phyloP scores from a whole-genome alignment of 106 monocot species.

The Acorus gramineus region DNA sequence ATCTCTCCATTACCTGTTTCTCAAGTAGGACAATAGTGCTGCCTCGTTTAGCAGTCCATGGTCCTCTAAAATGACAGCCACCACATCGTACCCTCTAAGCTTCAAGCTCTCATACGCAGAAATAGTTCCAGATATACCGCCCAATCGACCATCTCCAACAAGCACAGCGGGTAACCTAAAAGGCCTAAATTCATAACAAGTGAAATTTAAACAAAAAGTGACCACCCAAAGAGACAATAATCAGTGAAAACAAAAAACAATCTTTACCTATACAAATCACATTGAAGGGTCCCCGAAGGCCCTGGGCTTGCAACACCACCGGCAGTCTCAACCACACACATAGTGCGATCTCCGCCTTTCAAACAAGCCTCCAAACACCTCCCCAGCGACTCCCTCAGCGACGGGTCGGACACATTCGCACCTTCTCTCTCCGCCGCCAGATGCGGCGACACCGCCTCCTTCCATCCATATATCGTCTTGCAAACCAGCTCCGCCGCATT shows the following conservation, averaged over 20 bases:
- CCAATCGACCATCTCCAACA: slow-evolving; percentile 92
- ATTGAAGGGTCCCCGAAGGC: slow-evolving; percentile 87
- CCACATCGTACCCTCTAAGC: slow-evolving; percentile 88
- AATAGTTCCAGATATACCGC: slow-evolving; percentile 87
- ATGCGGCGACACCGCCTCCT: slow-evolving; percentile 72
- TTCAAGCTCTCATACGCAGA: slow-evolving; percentile 87
- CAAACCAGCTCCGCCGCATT: slow-evolving; percentile 30
- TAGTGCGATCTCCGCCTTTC: slow-evolving; percentile 12
- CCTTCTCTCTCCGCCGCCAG: slow-evolving; percentile 79
- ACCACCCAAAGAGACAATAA: not conserved
- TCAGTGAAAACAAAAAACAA: not conserved
- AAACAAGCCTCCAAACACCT: slow-evolving; percentile 16
- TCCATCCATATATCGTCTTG: slow-evolving; percentile 79
- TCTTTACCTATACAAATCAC: slow-evolving; percentile 83
- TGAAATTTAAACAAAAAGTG: not conserved
- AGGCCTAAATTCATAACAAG: slow-evolving; percentile 35
- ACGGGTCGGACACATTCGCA: slow-evolving; percentile 45
- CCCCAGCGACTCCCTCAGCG: slow-evolving; percentile 35
- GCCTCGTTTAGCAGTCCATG: slow-evolving; percentile 67
- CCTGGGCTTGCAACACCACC: slow-evolving; percentile 96
- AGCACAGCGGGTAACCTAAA: slow-evolving; percentile 82
- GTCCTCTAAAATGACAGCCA: slow-evolving; percentile 68
- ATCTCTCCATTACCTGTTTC: slow-evolving; percentile 42
- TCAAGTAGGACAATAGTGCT: slow-evolving; percentile 60
- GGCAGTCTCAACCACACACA: slow-evolving; percentile 82